Evolutionary conservation across 1,139 yeast species (phyloP), one percentile per base, ranked within the genome.

Genomic region (Pichia sp.): DNA sequence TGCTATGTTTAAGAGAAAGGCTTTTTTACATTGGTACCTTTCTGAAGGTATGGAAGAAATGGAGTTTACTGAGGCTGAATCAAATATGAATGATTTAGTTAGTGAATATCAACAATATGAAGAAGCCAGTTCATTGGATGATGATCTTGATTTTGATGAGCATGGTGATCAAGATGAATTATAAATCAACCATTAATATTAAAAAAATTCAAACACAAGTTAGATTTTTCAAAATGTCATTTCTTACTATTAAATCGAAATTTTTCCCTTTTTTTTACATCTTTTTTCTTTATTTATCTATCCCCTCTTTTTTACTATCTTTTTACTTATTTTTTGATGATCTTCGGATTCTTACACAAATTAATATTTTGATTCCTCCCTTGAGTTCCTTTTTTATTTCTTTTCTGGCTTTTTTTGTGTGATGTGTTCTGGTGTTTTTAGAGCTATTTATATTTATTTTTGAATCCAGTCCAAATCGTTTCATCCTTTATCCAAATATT

Each of bases 21-120:
- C 96, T 60, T 89, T 89, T 82, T 83, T 89, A 73, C 96, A 89
- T 72, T 89, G 96, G 96, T 89, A 87, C 72, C 87, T 95, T 27
- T 81, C 84, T 60, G 96, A 89, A 73, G 96, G 96, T 73, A 89
- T 89, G 96, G 96, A 89, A 67, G 95, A 85, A 72, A 79, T 84
- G 77, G 96, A 89, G 74, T 89, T 89, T 70, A 81, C 90, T 57
- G 96, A 89, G 73, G 96, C 96, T 51, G 89, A 78, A 67, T 75
- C 82, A 51, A 87, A 89, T 70, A 83, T 89, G 90, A 81, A 80
- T 63, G 96, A 89, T 71, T 77, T 89, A 68, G 90, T 89, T 55
- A 81, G 84, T 65, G 96, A 89, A 72, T 88, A 88, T 70, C 95
- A 87, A 74, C 96, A 89, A 74, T 88, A 89, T 75, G 96, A 88